Evolutionary conservation across 768 basidiomycete species (phyloP).

Genomic region (Boletus reticulatus): DNA sequence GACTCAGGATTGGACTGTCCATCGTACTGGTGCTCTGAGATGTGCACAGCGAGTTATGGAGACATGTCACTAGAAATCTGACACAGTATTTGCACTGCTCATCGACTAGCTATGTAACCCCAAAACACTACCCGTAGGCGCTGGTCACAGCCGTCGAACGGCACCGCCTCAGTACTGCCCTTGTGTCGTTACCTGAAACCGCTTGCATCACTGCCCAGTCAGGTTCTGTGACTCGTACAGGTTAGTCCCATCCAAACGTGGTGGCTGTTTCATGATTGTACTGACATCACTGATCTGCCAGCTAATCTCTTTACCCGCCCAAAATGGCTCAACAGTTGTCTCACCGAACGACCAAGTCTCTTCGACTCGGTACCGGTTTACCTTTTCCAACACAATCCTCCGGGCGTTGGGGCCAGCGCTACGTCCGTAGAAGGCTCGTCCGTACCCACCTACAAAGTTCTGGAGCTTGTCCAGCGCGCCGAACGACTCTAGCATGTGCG

Average conservation of each 20-base stretch:
- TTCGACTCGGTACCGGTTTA: conserved; percentile 39
- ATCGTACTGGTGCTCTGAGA: conserved; percentile 4
- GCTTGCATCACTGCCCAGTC: neutral
- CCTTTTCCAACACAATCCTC: conserved; percentile 45
- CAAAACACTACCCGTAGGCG: neutral
- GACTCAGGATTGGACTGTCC: conserved; percentile 8
- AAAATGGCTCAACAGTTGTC: conserved; percentile 75
- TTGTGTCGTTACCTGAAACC: no score
- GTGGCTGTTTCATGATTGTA: neutral
- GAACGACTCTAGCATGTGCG: conserved; percentile 84
- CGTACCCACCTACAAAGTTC: conserved; percentile 75
- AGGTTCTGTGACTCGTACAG: conserved; percentile 3
- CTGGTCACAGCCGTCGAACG: conserved; percentile 15
- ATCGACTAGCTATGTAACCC: neutral
- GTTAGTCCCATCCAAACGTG: neutral
- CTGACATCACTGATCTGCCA: conserved; percentile 56
- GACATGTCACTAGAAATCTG: neutral
- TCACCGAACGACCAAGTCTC: conserved; percentile 44
- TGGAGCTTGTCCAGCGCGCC: conserved; percentile 80
- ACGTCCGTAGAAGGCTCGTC: conserved; percentile 74
- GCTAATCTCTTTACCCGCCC: conserved; percentile 75
- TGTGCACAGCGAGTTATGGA: conserved; percentile 11
- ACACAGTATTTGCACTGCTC: conserved; percentile 2
- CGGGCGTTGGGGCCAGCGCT: conserved; percentile 29
- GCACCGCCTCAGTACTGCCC: conserved; percentile 26